Base-by-base conservation (phyloP, 257 asterid species). In the Fraxinus quadrangulata region DNA sequence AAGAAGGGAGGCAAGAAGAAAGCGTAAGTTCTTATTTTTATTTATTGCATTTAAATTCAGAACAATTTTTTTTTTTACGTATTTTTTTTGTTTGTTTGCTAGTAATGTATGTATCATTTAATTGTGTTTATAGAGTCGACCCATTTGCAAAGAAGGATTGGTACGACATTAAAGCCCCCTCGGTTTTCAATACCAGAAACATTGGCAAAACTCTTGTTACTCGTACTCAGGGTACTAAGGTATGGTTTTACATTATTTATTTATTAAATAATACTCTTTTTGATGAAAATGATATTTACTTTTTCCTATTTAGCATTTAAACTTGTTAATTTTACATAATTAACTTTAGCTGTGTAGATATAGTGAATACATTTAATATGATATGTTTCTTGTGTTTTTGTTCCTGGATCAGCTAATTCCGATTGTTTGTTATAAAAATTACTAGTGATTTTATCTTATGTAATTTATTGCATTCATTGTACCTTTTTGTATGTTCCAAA, bases 171-270 rank as follows among this genome's bases (percentile, higher is more conserved):
- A 90, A 90, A 31, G 94, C 94, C 0, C 94, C 94, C 10, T 84
- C 90, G 5, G 73, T 86, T 26, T 90, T 88, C 86, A 82, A 71
- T 72, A 73, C 83, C 37, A 82, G 85, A 17, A 90, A 86, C 67
- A 75, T 88, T 5, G 94, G 94, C 30, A 90, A 90, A 79, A 90
- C 94, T n/a, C 87, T 88, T 3, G 90, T 90, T 26, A 85, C 94
- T 56, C 83, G 94, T 36, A 90, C 94, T 28, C 94, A 90, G 91
- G 94, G 94, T 28, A 90, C 94, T 31, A 90, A 90, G 92, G 94
- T 90, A 21, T 7, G 3, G 10, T 42, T 36, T 54, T 19, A 28
- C 5, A 10, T 19, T 45, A 63, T 63, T 26, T 45, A 63, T 63
- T 26, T 63, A 23, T 11, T n/a, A 10, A 12, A 36, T 31, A 37